Conservation (phyloP, 208 protist genomes). For the Leishmania major region DNA sequence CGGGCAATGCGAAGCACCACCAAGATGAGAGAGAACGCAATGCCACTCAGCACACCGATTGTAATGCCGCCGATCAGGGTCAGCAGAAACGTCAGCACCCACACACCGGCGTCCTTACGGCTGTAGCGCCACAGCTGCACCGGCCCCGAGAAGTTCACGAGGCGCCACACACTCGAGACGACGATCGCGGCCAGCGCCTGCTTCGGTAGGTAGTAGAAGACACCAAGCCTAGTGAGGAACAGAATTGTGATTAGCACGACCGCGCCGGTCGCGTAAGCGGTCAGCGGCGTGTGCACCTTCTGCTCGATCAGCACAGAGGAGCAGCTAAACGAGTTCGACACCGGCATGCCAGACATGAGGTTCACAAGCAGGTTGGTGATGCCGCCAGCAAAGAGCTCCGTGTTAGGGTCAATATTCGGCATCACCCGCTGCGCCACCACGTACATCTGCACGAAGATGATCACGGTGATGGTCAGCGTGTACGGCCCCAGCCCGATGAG, state of each 20-base stretch:
- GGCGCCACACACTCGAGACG: constrained; percentile 48
- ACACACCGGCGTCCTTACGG: constrained; percentile 56
- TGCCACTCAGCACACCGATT: constrained; percentile 53
- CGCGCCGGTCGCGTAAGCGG: constrained; percentile 35
- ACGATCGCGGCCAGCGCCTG: constrained; percentile 56
- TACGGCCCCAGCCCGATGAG: constrained; percentile 53
- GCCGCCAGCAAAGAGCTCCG: constrained; percentile 54
- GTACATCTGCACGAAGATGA: constrained; percentile 67
- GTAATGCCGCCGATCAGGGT: constrained; percentile 58
- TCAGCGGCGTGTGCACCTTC: constrained; percentile 46
- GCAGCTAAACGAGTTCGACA: constrained; percentile 61
- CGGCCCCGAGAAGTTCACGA: constrained; percentile 52
- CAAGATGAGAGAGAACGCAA: constrained; percentile 55
- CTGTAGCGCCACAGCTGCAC: constrained; percentile 49
- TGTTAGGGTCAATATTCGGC: constrained; percentile 54
- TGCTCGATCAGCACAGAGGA: constrained; percentile 57
- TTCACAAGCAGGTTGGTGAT: constrained; percentile 49
- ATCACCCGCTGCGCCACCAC: constrained; percentile 54
- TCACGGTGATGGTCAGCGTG: constrained; percentile 59
- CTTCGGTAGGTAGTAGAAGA: constrained; percentile 71
- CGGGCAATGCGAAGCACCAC: constrained; percentile 63
- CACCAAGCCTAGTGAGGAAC: constrained; percentile 44
- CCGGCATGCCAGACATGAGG: constrained; percentile 56
- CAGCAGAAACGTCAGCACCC: constrained; percentile 58
- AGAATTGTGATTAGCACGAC: constrained; percentile 54